Evolutionary conservation across 352 stramenopile species (phyloP), one percentile per base, ranked within the genome.

Genomic region (Saprolegnia parasitica): DNA sequence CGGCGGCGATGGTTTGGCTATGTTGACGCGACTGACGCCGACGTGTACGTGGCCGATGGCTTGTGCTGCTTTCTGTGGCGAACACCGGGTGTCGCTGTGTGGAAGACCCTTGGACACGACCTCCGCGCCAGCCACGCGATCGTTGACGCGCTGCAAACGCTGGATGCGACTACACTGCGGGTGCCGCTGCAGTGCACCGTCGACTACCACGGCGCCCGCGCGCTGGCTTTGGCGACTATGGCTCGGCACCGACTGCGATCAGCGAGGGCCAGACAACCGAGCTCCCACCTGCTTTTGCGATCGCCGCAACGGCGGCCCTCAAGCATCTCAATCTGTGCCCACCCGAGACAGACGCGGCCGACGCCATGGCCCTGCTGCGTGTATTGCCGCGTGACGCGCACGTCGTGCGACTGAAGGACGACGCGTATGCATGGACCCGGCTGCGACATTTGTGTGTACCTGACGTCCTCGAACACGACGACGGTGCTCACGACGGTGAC

Each of bases 121-220:
- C 11, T 92, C 10, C 78, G 78, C 37, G 77, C 78, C 16, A 76
- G 79, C 29, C 67, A 71, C 23, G 75, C 71, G 21, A 23, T 89
- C 9, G 74, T 79, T 11, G 37, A 73, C 5, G 74, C 71, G 3
- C 47, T 73, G 11, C 37, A 67, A 20, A 5, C 42, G 23, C 73
- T 85, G 20, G 65, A 57, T 39, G 21, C 45, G 4, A 42, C 71
- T 9, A 42, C 49, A 21, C 26, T 77, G 16, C 65, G 72, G 26
- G 71, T 89, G 16, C 84, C 81, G 0, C 72, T 91, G 0, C 81
- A 91, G 57, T 89, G 84, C 49, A 66, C 57, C 11, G 68, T 90
- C 20, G 81, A 91, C 71, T 78, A 89, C 50, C 61, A 88, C 24
- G 84, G 82, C 0, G 87, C 81, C 54, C 78, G 79, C 8, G 76